Evolutionary conservation across 768 basidiomycete genomes (phyloP).

Genomic region (Inosperma sp.): DNA sequence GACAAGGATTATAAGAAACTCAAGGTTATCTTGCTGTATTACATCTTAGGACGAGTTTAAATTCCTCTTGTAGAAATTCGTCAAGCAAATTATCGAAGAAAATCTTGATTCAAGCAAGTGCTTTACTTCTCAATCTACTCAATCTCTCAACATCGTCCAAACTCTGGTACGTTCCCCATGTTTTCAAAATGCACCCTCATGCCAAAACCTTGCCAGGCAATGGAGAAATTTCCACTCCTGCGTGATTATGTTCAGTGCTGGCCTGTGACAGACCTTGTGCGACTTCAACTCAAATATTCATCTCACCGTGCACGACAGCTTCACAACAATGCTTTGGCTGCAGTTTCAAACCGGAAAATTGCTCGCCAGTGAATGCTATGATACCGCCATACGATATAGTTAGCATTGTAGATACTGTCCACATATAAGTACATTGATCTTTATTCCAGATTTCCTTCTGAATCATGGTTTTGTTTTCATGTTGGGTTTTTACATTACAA

Average conservation of each 20-base stretch:
- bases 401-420: too few species aligned
- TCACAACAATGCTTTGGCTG: too few species aligned
- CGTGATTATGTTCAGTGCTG: not conserved
- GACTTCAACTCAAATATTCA: not conserved
- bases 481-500: too few species aligned
- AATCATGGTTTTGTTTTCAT: too few species aligned
- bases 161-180: not conserved
- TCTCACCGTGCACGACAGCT: not conserved
- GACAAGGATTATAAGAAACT: slow-evolving; percentile 13
- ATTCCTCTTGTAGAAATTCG: slow-evolving; percentile 5
- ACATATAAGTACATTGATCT: too few species aligned
- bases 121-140: slow-evolving; percentile 8
- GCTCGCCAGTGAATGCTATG: too few species aligned
- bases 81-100: slow-evolving; percentile 9
- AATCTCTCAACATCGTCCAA: not conserved
- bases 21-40: slow-evolving; percentile 20
- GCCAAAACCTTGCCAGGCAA: not conserved
- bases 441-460: too few species aligned
- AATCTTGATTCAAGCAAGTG: slow-evolving; percentile 13
- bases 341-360: too few species aligned
- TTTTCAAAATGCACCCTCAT: not conserved
- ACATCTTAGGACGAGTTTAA: not conserved
- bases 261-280: slow-evolving; percentile 1
- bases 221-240: slow-evolving; percentile 1
- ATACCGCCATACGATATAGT: too few species aligned